Percentiles rank a stretch among this genome's conserved stretches.
Conservation (phyloP, 768 basidiomycete genomes). For the Cyathus striatus region DNA sequence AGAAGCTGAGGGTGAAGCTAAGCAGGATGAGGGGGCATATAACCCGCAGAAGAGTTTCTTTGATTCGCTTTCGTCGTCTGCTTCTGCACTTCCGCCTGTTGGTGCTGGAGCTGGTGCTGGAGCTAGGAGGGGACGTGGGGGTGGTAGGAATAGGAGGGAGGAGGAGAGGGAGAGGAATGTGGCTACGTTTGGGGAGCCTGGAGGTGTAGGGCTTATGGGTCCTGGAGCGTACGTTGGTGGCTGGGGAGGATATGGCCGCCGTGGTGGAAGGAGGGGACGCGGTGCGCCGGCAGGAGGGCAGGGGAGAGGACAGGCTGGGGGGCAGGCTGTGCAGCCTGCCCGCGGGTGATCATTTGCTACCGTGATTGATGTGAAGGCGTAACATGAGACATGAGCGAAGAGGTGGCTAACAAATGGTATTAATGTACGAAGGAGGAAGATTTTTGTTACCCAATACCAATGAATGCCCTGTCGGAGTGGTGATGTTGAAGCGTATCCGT, state of each 20-base stretch:
- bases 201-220: slow-evolving; percentile 71
- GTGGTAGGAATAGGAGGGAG: slow-evolving; percentile 67
- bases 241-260: slow-evolving; percentile 64
- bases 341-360: too few relatives aligned
- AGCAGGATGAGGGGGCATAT: slow-evolving; percentile 51
- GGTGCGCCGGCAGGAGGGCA: slow-evolving; percentile 24
- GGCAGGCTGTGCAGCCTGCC: slow-evolving; percentile 10
- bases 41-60: slow-evolving; percentile 81
- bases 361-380: too few relatives aligned
- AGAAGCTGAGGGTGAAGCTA: slow-evolving; percentile 20
- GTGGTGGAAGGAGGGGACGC: slow-evolving; percentile 33
- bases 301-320: slow-evolving; percentile 13
- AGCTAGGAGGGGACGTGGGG: slow-evolving; percentile 38
- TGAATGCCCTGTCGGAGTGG: too few relatives aligned
- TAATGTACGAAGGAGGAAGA: too few relatives aligned
- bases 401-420: too few relatives aligned
- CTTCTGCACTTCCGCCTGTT: slow-evolving; percentile 11
- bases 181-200: slow-evolving; percentile 84
- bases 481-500: too few relatives aligned
- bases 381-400: too few relatives aligned
- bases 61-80: slow-evolving; percentile 53
- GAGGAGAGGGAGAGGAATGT: slow-evolving; percentile 84
- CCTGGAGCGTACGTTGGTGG: slow-evolving; percentile 77
- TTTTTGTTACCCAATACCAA: too few relatives aligned
- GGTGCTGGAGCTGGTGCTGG: slow-evolving; percentile 35